phyloP scores from a whole-genome alignment of 1,284 basidiomycete species.

The Marasmius fiardii region DNA sequence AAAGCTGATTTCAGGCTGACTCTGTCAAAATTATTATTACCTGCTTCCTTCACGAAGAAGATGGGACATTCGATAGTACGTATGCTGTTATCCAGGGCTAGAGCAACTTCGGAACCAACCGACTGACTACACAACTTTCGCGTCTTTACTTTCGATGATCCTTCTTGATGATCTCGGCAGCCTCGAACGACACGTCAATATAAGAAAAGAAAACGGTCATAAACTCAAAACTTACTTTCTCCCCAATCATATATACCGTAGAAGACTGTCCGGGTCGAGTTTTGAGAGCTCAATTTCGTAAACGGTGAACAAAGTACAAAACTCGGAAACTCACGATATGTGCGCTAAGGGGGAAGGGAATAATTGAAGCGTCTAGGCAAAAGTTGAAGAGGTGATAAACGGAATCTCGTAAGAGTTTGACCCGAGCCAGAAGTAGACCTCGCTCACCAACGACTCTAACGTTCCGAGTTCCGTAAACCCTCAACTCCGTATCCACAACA shows the following conservation, averaged over 20 bases:
- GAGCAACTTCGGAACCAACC: no score
- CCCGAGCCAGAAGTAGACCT: not conserved
- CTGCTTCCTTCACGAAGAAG: no score
- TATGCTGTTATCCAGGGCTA: no score
- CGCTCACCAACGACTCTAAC: not conserved
- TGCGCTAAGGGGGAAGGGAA: constrained; percentile 3
- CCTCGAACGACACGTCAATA: not conserved
- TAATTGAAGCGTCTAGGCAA: constrained; percentile 2
- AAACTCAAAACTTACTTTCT: constrained; percentile 1
- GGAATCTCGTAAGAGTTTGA: no score
- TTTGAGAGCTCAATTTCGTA: not conserved
- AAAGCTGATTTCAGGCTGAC: no score
- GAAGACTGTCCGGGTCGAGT: not conserved
- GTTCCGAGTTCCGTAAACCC: constrained; percentile 4
- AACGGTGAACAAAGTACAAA: no score
- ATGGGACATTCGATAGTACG: no score
- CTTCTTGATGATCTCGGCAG: not conserved
- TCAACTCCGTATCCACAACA: constrained; percentile 1
- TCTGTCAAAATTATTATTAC: no score
- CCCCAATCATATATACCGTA: constrained; percentile 5
- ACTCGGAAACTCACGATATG: constrained; percentile 1
- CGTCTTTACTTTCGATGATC: no score
- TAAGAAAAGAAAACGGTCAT: no score
- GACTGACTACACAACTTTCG: no score
- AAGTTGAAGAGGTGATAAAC: not conserved